These are phyloP conservation scores for Ceratopteris richardii DNA, from an alignment of 75 land plant genomes.

Conservation along the genomic window DNA sequence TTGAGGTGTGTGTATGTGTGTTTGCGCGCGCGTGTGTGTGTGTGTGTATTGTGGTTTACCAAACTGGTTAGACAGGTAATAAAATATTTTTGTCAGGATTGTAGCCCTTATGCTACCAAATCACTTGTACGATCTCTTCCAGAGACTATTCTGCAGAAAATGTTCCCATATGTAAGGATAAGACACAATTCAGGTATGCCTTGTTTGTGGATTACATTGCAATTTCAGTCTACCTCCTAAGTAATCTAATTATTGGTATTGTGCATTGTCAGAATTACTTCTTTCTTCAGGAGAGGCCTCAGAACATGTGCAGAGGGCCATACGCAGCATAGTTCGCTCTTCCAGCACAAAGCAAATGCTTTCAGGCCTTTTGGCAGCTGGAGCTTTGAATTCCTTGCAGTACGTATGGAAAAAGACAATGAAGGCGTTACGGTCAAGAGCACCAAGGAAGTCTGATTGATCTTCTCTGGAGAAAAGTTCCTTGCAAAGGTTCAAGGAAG, in stretches of 20 bases:
- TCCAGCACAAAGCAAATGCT: conserved; percentile 86
- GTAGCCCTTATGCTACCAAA: conserved; percentile 10
- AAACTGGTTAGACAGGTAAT: too few species aligned
- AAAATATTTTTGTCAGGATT: too few species aligned
- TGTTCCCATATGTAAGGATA: conserved; percentile 7
- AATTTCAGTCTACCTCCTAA: too few species aligned
- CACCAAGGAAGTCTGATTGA: neutral
- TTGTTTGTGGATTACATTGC: neutral
- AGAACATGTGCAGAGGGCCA: conserved; percentile 29
- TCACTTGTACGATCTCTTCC: conserved; percentile 24
- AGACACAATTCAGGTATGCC: neutral
- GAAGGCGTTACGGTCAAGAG: conserved; percentile 68
- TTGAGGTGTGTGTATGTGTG: neutral
- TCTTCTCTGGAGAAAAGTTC: too few species aligned
- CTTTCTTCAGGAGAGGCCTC: conserved; percentile 44
- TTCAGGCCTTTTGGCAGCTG: conserved; percentile 70
- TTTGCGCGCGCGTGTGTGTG: too few species aligned
- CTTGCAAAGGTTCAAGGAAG: too few species aligned
- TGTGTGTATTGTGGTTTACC: too few species aligned
- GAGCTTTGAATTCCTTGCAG: conserved; percentile 58
- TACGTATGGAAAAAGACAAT: conserved; percentile 53
- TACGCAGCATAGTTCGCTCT: conserved; percentile 56
- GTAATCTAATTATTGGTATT: neutral
- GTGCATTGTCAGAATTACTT: neutral
- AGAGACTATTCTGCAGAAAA: conserved; percentile 14